These are phyloP conservation scores for Abelmoschus esculentus DNA, from an alignment of 345 rosid species.

Conservation along the genomic window DNA sequence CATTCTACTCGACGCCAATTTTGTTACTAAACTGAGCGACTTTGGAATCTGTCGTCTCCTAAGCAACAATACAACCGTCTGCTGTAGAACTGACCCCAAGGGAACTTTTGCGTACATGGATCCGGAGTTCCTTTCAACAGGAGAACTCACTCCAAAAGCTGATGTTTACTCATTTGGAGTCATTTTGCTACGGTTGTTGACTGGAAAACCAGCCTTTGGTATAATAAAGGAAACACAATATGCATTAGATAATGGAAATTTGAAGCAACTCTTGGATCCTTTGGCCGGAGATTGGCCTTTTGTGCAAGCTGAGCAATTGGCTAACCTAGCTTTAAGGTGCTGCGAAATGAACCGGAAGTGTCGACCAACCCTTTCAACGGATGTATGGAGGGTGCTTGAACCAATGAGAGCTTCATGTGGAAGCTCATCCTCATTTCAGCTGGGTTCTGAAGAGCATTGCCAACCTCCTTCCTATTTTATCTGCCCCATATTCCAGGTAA, in stretches of 20 bases:
- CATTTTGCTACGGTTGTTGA: slow-evolving; percentile 58
- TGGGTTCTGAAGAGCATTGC: slow-evolving; percentile 44
- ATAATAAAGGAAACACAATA: not conserved
- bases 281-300: slow-evolving; percentile 96
- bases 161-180: slow-evolving; percentile 7
- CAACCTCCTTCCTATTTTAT: slow-evolving; percentile 66
- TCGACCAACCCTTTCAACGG: slow-evolving; percentile 74
- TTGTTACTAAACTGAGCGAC: slow-evolving; percentile 73
- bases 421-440: slow-evolving; percentile 35
- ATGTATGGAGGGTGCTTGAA: slow-evolving; percentile 83
- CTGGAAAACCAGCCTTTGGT: slow-evolving; percentile 63
- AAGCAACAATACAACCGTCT: slow-evolving; percentile 20
- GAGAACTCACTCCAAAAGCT: slow-evolving; percentile 36
- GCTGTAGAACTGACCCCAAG: too few species aligned
- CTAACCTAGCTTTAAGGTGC: slow-evolving; percentile 75
- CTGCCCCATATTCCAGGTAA: slow-evolving; percentile 83
- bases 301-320: slow-evolving; percentile 76
- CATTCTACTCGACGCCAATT: slow-evolving; percentile 70
- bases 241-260: slow-evolving; percentile 49
- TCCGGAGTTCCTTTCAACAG: slow-evolving; percentile 61
- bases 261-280: slow-evolving; percentile 66
- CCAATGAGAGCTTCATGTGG: slow-evolving; percentile 85
- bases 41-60: slow-evolving; percentile 69
- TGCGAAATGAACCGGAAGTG: slow-evolving; percentile 55
- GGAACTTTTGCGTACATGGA: slow-evolving; percentile 65